Evolutionary conservation across 371 early-diverging fungal genomes (phyloP), one percentile per base, ranked within the genome.

Genomic region (Modicella reniformis): DNA sequence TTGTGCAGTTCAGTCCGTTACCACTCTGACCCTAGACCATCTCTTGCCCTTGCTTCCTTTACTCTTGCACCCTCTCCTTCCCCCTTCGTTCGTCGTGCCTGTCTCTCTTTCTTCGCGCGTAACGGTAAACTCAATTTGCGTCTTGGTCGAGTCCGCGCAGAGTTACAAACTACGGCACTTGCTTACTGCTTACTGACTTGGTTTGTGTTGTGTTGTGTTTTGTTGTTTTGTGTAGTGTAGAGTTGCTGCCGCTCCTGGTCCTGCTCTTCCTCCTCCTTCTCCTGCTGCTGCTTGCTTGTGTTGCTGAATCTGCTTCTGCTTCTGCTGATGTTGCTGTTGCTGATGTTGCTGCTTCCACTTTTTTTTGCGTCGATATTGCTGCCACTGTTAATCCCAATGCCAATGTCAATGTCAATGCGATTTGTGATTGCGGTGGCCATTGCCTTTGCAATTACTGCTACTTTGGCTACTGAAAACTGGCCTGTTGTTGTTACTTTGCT

Each of bases 111-210:
- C 23, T 51, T 47, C 29, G n/a, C 59, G 59, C 48, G 59, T 59
- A 59, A 59, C 59, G 60, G 50, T 60, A 60, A 60, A 60, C 60
- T 49, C 60, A 49, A 49, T 32, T 49, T 60, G 60, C 2, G 26
- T n/a, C n/a, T n/a, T 21, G 51, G 48, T 48, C 21, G 48, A 48
- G n/a, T 48, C 48, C 21, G 48, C 13, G 23, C 8, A 13, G 50
- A 50, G 28, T n/a, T n/a, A n/a, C 50, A 28, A 25, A 10, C 44
- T 44, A 44, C 44, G 44, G 12, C 17, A 17, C 17, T 6, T 17
- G 44, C 44, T 17, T 44, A 44, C 44, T 44, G 44, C 44, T 17
- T 44, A 19, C 44, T 44, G 44, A 44, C 17, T 17, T 44, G 44
- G 12, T 19, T 19, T 10, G 3, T 17, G 12, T 44, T 17, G 12